Percentiles rank a stretch among this genome's conserved stretches.
phyloP scores from a whole-genome alignment of 2,329 filamentous ascomycete genomes.

The Fusarium annulatum region DNA sequence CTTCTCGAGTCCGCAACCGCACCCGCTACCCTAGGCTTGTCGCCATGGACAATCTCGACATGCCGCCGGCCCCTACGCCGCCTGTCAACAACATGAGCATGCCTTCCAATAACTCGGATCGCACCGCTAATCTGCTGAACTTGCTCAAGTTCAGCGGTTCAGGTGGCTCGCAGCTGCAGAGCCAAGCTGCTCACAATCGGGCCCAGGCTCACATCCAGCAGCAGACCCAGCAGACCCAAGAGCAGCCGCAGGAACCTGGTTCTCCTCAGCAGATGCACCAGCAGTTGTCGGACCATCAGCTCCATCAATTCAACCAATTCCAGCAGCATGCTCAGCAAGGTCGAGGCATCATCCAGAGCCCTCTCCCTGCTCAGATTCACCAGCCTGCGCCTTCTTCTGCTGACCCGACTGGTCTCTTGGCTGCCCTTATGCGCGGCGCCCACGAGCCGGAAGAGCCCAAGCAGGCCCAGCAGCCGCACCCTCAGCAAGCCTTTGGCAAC shows the following conservation, averaged over 20 bases:
- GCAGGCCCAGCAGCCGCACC: constrained; percentile 40
- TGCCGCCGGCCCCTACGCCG: constrained; percentile 64
- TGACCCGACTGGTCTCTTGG: constrained; percentile 68
- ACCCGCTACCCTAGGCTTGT: constrained; percentile 30
- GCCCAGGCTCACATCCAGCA: constrained; percentile 23
- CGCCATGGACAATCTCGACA: constrained; percentile 51
- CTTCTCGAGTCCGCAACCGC: constrained; percentile 40
- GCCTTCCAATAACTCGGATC: constrained; percentile 56
- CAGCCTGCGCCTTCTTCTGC: constrained; percentile 67
- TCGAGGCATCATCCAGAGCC: constrained; percentile 35
- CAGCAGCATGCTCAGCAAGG: constrained; percentile 44
- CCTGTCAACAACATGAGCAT: constrained; percentile 55
- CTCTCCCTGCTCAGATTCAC: constrained; percentile 59
- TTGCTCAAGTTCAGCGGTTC: constrained; percentile 69
- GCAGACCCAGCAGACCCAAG: constrained; percentile 31
- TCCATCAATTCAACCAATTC: constrained; percentile 43
- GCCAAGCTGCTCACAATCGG: constrained; percentile 45
- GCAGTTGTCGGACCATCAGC: constrained; percentile 43
- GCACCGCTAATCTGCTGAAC: constrained; percentile 67
- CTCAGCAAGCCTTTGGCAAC: constrained; percentile 56
- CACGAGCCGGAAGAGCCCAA: constrained; percentile 60
- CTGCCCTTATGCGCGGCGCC: constrained; percentile 69
- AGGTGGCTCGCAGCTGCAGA: constrained; percentile 50
- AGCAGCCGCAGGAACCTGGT: constrained; percentile 29
- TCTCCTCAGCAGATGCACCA: constrained; percentile 39